These are phyloP conservation scores for Paraurostyla sp. DNA, from an alignment of 73 alveolate species.

Conservation along the genomic window DNA sequence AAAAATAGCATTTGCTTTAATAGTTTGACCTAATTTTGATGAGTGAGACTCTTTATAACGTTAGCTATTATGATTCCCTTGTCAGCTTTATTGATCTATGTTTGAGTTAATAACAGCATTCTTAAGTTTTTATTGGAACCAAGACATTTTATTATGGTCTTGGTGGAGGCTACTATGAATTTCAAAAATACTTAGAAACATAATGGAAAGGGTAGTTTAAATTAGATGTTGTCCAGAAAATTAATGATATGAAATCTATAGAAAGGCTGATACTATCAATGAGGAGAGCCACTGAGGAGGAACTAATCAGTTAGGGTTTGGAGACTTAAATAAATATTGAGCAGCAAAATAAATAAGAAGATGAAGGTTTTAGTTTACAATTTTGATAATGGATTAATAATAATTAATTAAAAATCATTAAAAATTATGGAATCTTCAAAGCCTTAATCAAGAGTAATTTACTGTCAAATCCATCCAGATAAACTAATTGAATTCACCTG, in stretches of 20 bases:
- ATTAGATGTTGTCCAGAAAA: constrained; percentile 2
- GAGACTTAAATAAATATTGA: background rate
- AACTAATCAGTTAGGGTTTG: background rate
- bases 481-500: background rate
- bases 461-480: constrained; percentile 13
- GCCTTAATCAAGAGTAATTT: background rate
- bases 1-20: constrained; percentile 24
- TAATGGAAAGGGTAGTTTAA: background rate
- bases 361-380: background rate
- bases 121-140: constrained; percentile 40
- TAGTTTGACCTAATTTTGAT: constrained; percentile 81
- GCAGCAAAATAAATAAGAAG: background rate
- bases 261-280: constrained; percentile 35
- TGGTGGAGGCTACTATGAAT: constrained; percentile 64
- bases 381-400: background rate
- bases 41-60: constrained; percentile 87
- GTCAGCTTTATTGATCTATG: constrained; percentile 52
- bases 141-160: constrained; percentile 60
- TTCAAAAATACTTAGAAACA: background rate
- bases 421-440: background rate
- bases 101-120: background rate
- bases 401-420: background rate
- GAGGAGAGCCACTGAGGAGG: constrained; percentile 6
- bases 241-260: constrained; percentile 13
- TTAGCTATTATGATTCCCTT: constrained; percentile 75